Conservation (phyloP, 2,329 filamentous ascomycete species). For the Daldinia sp. region DNA sequence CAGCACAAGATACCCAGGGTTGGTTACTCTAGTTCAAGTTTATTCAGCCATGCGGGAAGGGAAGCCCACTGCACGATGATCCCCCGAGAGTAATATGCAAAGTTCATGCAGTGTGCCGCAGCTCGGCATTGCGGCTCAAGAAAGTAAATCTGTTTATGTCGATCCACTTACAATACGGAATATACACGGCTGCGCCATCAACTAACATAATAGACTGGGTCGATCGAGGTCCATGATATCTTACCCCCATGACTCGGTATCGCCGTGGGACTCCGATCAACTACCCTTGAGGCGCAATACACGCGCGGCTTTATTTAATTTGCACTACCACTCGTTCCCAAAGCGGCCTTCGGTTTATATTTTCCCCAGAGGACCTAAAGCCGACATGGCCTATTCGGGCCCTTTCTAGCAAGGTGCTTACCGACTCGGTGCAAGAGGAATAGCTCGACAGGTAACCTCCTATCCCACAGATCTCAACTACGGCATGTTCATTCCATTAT, state of each 20-base stretch:
- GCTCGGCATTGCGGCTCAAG: conserved; percentile 24
- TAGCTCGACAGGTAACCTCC: neutral
- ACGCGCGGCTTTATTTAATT: neutral
- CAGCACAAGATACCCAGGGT: neutral
- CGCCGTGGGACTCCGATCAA: neutral
- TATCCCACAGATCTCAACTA: conserved; percentile 2
- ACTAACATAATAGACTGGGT: neutral
- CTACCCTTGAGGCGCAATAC: neutral
- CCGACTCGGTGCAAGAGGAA: neutral
- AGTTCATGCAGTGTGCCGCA: conserved; percentile 13
- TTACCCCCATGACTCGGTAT: conserved; percentile 9
- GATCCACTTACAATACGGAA: conserved; percentile 13
- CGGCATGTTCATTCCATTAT: neutral
- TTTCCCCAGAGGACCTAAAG: neutral
- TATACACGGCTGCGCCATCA: conserved; percentile 10
- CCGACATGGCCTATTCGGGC: neutral
- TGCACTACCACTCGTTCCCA: neutral
- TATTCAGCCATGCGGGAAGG: neutral
- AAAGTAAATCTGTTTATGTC: conserved; percentile 5
- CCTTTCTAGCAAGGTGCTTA: neutral
- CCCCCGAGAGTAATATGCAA: conserved; percentile 3
- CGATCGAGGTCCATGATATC: conserved; percentile 15
- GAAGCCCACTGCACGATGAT: neutral
- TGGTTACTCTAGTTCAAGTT: neutral
- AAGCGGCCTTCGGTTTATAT: neutral